Percentiles rank a stretch among this genome's conserved stretches.
Evolutionary conservation across 2,329 filamentous ascomycete species (phyloP).

Genomic region (Trichoderma polysporum): DNA sequence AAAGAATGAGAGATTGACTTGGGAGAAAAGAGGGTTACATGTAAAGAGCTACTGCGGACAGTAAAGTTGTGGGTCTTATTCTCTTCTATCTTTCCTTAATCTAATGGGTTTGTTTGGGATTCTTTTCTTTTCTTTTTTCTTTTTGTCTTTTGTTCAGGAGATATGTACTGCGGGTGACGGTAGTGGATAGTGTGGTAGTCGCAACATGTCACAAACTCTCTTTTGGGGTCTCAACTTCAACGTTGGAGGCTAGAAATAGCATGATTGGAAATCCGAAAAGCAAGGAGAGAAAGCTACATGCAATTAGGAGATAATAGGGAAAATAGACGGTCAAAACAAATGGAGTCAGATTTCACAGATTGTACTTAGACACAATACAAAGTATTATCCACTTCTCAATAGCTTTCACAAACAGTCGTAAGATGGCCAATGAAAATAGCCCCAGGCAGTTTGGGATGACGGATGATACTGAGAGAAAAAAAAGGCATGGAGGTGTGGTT

Average conservation of each 20-base stretch:
- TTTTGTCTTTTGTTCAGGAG: neutral
- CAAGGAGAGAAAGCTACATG: neutral
- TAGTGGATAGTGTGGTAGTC: neutral
- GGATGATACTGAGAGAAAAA: neutral
- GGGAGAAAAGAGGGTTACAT: neutral
- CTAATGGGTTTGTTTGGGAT: neutral
- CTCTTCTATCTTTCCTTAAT: neutral
- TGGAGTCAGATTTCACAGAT: neutral
- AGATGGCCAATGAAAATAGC: neutral
- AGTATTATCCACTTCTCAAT: neutral
- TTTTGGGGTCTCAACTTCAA: neutral
- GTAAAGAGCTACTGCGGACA: neutral
- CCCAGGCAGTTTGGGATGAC: neutral
- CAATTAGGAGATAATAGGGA: neutral
- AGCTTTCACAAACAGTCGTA: neutral
- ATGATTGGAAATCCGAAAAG: neutral
- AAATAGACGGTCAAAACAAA: neutral
- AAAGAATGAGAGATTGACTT: neutral
- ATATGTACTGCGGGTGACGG: neutral
- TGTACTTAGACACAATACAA: slow-evolving; percentile 5
- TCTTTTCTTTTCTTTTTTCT: neutral
- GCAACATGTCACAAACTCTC: neutral
- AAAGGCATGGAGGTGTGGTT: neutral
- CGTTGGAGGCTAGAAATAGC: neutral
- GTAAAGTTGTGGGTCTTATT: neutral